These are phyloP conservation scores for Colletotrichum neosansevieriae DNA, from an alignment of 2,329 filamentous ascomycete genomes.

Conservation along the genomic window DNA sequence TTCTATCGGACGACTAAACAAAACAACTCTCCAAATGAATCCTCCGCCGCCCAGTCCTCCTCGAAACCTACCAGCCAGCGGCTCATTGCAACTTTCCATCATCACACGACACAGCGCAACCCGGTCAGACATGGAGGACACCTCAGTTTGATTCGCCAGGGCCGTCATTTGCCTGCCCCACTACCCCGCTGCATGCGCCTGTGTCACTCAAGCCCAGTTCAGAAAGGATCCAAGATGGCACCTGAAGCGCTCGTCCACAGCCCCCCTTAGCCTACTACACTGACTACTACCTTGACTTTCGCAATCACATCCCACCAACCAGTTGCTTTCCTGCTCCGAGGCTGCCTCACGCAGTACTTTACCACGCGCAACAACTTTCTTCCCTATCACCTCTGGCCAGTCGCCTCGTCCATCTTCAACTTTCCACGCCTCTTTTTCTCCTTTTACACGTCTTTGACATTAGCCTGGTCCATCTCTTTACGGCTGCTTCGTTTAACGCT, in stretches of 20 bases:
- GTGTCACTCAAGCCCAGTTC: conserved; percentile 17
- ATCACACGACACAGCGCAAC: conserved; percentile 24
- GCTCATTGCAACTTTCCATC: conserved; percentile 14
- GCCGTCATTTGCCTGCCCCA: conserved; percentile 10
- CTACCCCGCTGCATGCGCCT: conserved; percentile 35
- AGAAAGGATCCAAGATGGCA: conserved; percentile 30
- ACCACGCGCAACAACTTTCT: conserved; percentile 12
- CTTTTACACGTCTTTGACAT: not conserved
- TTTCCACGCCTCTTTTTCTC: conserved; percentile 6
- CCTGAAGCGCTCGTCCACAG: conserved; percentile 28
- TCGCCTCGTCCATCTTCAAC: conserved; percentile 24
- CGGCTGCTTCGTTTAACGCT: not conserved
- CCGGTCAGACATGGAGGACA: not conserved
- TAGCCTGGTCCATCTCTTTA: not conserved
- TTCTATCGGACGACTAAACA: not conserved
- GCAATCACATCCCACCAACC: conserved; percentile 17
- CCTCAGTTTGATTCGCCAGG: conserved; percentile 23
- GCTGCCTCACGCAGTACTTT: conserved; percentile 23
- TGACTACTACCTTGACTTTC: conserved; percentile 7
- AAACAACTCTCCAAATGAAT: not conserved
- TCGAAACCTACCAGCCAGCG: not conserved
- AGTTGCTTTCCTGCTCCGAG: conserved; percentile 11
- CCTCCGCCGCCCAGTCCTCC: not conserved
- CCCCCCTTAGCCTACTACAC: conserved; percentile 27
- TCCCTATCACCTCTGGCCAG: conserved; percentile 17